A percentile compares a stretch with the other conserved stretches of the same genome.
phyloP scores from a whole-genome alignment of 129 eudicot species.

The Chrysanthemum lavandulifolium region DNA sequence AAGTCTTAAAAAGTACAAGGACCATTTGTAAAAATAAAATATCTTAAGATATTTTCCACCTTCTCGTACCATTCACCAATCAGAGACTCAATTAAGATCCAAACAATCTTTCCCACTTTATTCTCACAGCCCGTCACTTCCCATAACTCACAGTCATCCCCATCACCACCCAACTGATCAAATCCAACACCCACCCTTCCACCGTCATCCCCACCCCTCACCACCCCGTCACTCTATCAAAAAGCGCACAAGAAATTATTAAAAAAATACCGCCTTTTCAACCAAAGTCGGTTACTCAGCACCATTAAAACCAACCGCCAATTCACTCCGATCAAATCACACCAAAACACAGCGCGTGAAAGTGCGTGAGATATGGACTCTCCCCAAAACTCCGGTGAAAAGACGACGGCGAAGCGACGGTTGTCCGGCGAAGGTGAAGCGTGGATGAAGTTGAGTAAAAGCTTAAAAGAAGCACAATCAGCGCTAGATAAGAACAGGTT shows the following conservation, averaged over 20 bases:
- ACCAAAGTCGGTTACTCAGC: slow-evolving; percentile 36
- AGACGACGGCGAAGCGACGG: slow-evolving; percentile 28
- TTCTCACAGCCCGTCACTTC: slow-evolving; percentile 22
- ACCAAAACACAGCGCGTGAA: slow-evolving; percentile 13
- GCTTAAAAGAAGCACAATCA: slow-evolving; percentile 52
- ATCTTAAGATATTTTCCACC: slow-evolving; percentile 26
- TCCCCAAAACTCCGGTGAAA: not conserved
- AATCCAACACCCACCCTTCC: not conserved
- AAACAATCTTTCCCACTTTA: not conserved
- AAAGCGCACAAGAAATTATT: slow-evolving; percentile 22
- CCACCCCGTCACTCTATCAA: slow-evolving; percentile 6
- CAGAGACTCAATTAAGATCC: slow-evolving; percentile 29
- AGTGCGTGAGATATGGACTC: slow-evolving; percentile 26
- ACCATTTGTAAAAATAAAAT: too few species aligned
- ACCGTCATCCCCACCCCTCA: not conserved
- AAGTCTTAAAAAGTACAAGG: too few species aligned
- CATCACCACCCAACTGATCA: not conserved
- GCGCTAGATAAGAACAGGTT: slow-evolving; percentile 60
- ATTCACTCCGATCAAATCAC: not conserved
- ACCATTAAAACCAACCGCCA: not conserved
- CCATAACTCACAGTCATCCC: not conserved
- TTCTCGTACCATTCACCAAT: slow-evolving; percentile 21
- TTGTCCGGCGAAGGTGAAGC: slow-evolving; percentile 41
- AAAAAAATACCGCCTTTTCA: slow-evolving; percentile 35
- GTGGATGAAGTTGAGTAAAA: slow-evolving; percentile 53